phyloP scores from a whole-genome alignment of 495 filamentous ascomycete genomes.

The Amphirosellinia nigrospora region DNA sequence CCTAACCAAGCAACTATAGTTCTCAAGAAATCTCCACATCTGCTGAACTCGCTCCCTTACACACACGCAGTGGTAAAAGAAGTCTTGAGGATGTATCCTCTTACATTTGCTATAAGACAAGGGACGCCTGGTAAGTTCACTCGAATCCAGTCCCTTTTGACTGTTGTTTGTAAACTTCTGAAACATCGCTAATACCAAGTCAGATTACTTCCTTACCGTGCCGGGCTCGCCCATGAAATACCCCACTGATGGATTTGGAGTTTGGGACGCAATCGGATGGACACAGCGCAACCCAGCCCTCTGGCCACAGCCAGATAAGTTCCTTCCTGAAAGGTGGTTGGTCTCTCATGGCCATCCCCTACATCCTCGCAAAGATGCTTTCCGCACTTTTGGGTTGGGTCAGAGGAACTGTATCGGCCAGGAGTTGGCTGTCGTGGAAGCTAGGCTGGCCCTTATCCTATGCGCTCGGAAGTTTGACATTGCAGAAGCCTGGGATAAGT shows the following conservation, averaged over 20 bases:
- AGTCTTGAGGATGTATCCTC: too few relatives aligned
- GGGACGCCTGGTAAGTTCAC: too few relatives aligned
- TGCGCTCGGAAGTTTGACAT: slow-evolving; percentile 41
- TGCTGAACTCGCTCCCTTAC: slow-evolving; percentile 44
- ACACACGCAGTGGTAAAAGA: slow-evolving; percentile 55
- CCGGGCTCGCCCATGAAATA: too few relatives aligned
- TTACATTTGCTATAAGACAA: too few relatives aligned
- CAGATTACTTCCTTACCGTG: too few relatives aligned
- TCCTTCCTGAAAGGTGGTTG: slow-evolving; percentile 50
- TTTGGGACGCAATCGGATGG: too few relatives aligned
- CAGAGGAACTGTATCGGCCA: slow-evolving; percentile 57
- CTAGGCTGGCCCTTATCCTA: slow-evolving; percentile 49
- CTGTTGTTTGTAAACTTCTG: too few relatives aligned
- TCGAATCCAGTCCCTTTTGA: too few relatives aligned
- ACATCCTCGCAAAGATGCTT: slow-evolving; percentile 47
- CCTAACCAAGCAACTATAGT: neutral
- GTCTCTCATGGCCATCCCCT: slow-evolving; percentile 33
- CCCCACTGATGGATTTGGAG: too few relatives aligned
- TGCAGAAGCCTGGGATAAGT: slow-evolving; percentile 35
- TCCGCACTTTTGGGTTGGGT: slow-evolving; percentile 56
- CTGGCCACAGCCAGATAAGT: slow-evolving; percentile 39
- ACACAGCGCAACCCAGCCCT: slow-evolving; percentile 39
- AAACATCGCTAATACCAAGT: too few relatives aligned
- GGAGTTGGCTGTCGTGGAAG: slow-evolving; percentile 54
- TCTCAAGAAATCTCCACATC: slow-evolving; percentile 29